These are phyloP conservation scores for Glebionis coronaria DNA, from an alignment of 129 eudicot species.

Conservation along the genomic window DNA sequence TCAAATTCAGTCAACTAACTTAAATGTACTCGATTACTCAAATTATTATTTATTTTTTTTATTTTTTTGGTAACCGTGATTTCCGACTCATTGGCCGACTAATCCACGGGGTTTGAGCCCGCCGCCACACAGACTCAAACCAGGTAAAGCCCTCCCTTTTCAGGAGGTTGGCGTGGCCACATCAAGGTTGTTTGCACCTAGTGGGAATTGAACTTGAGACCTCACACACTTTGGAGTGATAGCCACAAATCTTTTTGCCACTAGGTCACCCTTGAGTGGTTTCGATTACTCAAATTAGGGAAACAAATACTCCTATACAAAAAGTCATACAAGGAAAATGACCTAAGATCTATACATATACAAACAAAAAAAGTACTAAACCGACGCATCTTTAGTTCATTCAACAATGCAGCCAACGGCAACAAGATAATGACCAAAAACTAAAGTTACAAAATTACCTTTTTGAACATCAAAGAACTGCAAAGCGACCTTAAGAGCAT, in stretches of 20 bases:
- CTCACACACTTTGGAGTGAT: too few species aligned
- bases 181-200: too few species aligned
- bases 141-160: too few species aligned
- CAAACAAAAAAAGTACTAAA: conserved; percentile 14
- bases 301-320: background rate
- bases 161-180: too few species aligned
- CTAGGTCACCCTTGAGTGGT: too few species aligned
- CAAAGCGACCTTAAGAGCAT: conserved; percentile 69
- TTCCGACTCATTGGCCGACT: too few species aligned
- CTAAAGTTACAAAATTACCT: conserved; percentile 33
- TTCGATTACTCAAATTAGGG: background rate
- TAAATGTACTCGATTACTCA: background rate
- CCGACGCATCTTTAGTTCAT: conserved; percentile 2
- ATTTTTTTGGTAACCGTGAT: too few species aligned
- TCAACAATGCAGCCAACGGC: conserved; percentile 9
- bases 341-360: conserved; percentile 16
- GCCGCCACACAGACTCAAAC: too few species aligned
- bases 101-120: too few species aligned
- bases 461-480: conserved; percentile 87
- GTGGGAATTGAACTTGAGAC: too few species aligned
- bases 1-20: conserved; percentile 10
- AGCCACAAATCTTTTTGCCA: too few species aligned
- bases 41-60: too few species aligned
- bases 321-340: background rate
- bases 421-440: conserved; percentile 7